Conservation (phyloP, 352 stramenopile species). For the Phytophthora tentaculata region DNA sequence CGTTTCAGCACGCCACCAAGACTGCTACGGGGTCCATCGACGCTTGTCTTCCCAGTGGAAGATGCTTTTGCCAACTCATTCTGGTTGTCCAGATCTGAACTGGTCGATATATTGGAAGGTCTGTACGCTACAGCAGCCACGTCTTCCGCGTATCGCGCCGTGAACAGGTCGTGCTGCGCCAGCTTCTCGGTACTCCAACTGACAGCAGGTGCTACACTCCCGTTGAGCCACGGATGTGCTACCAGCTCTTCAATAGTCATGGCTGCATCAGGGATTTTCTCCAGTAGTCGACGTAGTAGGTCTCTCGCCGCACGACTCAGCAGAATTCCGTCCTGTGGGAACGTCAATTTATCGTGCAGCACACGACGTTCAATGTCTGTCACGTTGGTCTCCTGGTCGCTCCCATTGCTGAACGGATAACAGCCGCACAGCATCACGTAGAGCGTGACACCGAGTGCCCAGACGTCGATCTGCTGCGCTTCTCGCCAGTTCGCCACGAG, state of each 20-base stretch:
- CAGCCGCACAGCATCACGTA: constrained; percentile 68
- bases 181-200: constrained; percentile 56
- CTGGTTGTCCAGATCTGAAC: constrained; percentile 19
- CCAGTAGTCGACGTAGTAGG: constrained; percentile 62
- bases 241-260: constrained; percentile 70
- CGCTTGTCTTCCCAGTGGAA: constrained; percentile 7
- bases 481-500: constrained; percentile 57
- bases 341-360: constrained; percentile 37
- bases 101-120: constrained; percentile 26
- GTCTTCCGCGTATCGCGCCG: constrained; percentile 48
- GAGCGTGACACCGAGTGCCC: constrained; percentile 76
- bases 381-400: constrained; percentile 28
- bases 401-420: constrained; percentile 54
- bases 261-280: constrained; percentile 49
- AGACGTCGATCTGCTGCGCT: constrained; percentile 73
- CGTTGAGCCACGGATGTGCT: constrained; percentile 73
- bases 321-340: constrained; percentile 32
- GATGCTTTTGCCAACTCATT: constrained; percentile 9
- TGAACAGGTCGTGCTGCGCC: constrained; percentile 52
- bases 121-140: constrained; percentile 39
- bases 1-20: constrained; percentile 15
- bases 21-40: constrained; percentile 17
- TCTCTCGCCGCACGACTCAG: constrained; percentile 76
- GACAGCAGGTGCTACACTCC: constrained; percentile 48
- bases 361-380: constrained; percentile 35